Conservation (phyloP, 1,284 basidiomycete species). For the Ceratobasidium sp. region DNA sequence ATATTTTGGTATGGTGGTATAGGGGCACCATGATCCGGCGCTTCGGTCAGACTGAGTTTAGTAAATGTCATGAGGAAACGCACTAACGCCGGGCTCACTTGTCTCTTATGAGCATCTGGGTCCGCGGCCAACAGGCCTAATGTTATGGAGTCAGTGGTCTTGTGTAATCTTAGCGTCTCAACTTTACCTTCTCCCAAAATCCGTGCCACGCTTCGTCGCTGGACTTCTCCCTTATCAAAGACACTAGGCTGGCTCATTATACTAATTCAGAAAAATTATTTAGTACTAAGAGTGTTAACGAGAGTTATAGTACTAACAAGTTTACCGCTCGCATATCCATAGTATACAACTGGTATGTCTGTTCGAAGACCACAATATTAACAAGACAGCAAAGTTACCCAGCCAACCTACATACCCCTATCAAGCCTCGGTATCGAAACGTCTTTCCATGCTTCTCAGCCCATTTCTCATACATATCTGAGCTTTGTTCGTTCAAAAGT, state of each 20-base stretch:
- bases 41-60: slow-evolving; percentile 3
- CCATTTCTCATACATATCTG: slow-evolving; percentile 32
- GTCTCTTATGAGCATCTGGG: slow-evolving; percentile 25
- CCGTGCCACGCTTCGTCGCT: not conserved
- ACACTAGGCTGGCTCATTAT: not conserved
- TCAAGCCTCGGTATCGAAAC: slow-evolving; percentile 32
- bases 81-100: not conserved
- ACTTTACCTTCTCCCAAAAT: slow-evolving; percentile 41
- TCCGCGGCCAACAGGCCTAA: slow-evolving; percentile 30
- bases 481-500: not conserved
- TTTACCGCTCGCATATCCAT: slow-evolving; percentile 45
- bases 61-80: not conserved
- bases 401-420: slow-evolving; percentile 21
- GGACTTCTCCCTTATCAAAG: not conserved
- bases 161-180: not conserved
- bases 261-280: not conserved
- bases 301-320: not conserved
- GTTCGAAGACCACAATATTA: too few species aligned
- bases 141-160: not conserved
- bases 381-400: too few species aligned
- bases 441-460: slow-evolving; percentile 40
- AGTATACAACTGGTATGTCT: slow-evolving; percentile 17
- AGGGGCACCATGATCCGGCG: slow-evolving; percentile 47
- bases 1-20: not conserved
- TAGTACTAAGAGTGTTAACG: not conserved